Percentiles rank a stretch among this genome's conserved stretches.
phyloP scores from a whole-genome alignment of 768 basidiomycete genomes.

The Termitomyces eurrhizus region DNA sequence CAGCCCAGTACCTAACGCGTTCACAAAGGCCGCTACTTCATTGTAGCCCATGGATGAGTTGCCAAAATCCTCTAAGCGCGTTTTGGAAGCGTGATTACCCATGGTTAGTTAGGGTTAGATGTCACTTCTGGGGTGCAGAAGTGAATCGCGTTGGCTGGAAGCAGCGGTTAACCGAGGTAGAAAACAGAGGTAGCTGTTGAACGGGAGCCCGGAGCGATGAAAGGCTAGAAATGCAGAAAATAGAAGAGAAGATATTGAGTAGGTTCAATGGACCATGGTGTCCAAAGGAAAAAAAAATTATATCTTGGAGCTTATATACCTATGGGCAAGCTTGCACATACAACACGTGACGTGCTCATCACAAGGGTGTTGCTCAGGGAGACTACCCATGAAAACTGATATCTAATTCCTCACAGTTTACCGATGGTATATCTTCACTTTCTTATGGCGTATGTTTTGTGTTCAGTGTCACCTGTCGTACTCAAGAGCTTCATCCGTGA shows the following conservation, averaged over 20 bases:
- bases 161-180: constrained; percentile 30
- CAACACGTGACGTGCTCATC: background rate
- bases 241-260: constrained; percentile 8
- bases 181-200: constrained; percentile 20
- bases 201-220: constrained; percentile 49
- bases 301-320: constrained; percentile 15
- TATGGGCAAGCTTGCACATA: constrained; percentile 13
- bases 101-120: constrained; percentile 58
- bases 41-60: constrained; percentile 20
- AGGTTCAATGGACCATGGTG: constrained; percentile 12
- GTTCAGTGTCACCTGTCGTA: background rate
- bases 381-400: too few species aligned
- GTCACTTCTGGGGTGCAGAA: constrained; percentile 39
- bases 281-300: constrained; percentile 11
- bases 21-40: constrained; percentile 18
- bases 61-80: constrained; percentile 25
- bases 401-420: background rate
- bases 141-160: constrained; percentile 53
- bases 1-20: constrained; percentile 16
- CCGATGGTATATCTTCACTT: background rate
- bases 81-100: constrained; percentile 28
- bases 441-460: background rate
- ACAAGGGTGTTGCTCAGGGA: too few species aligned
- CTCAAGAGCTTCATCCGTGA: background rate
- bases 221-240: constrained; percentile 29